Evolutionary conservation across 306 rosid species (phyloP).

Genomic region (Adenanthera pavonina): DNA sequence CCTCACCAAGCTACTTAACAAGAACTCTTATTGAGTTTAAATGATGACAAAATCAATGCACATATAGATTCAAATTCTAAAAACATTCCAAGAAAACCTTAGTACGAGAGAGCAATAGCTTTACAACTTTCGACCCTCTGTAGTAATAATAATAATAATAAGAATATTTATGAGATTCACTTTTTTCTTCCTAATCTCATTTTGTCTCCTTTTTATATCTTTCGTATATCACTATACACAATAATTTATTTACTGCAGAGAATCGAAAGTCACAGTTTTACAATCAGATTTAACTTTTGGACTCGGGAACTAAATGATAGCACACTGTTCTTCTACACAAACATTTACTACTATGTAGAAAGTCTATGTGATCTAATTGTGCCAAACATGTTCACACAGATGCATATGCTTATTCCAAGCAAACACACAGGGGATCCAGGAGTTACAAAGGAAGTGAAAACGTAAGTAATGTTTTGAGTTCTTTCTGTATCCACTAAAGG

Average conservation of each 20-base stretch:
- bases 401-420: slow-evolving; percentile 36
- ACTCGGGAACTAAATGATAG: not conserved
- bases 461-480: slow-evolving; percentile 15
- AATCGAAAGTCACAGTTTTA: not conserved
- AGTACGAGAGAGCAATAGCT: not conserved
- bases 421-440: slow-evolving; percentile 28
- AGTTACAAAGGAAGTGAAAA: not conserved
- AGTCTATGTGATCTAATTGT: not conserved
- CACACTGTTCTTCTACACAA: not conserved
- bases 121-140: not conserved
- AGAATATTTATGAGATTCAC: not conserved
- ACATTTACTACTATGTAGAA: slow-evolving; percentile 42
- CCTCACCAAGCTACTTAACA: not conserved
- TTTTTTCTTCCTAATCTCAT: not conserved
- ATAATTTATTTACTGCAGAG: not conserved
- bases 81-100: not conserved
- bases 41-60: not conserved
- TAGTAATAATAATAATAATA: not conserved
- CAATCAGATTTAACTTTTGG: not conserved
- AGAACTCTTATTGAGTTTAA: not conserved
- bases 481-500: slow-evolving; percentile 3
- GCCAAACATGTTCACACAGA: slow-evolving; percentile 9
- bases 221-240: not conserved
- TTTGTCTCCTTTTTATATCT: not conserved
- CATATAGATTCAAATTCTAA: slow-evolving; percentile 18